Evolutionary conservation across 768 basidiomycete genomes (phyloP).

Genomic region (Gloeostereum incarnatum): DNA sequence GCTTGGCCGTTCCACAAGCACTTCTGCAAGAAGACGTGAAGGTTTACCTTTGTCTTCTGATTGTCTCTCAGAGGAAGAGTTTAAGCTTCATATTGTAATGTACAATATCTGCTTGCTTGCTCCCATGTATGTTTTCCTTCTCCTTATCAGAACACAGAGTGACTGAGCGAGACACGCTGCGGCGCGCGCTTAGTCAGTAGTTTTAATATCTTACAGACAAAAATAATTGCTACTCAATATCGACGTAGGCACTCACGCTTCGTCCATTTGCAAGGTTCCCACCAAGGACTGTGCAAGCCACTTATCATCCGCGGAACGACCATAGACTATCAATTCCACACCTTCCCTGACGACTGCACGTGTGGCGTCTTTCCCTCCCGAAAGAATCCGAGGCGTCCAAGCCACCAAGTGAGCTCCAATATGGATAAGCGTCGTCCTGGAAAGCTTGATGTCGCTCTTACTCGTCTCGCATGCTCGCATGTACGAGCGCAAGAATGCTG

Average conservation of each 20-base stretch:
- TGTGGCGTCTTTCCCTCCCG: constrained; percentile 39
- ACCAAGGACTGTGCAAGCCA: constrained; percentile 18
- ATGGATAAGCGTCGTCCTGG: constrained; percentile 30
- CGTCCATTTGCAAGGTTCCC: constrained; percentile 12
- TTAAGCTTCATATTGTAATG: no score
- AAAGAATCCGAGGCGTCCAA: constrained; percentile 37
- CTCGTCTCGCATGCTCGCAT: constrained; percentile 32
- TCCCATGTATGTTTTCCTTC: no score
- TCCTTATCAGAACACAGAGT: no score
- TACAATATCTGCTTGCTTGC: no score
- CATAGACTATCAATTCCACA: constrained; percentile 29
- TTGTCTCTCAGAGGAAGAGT: no score
- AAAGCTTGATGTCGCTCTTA: neutral
- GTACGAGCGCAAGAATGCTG: constrained; percentile 42
- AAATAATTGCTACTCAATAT: no score
- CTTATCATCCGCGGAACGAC: constrained; percentile 17
- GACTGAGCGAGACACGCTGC: no score
- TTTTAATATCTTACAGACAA: no score
- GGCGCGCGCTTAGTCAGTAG: no score
- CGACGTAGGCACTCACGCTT: no score
- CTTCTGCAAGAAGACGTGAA: no score
- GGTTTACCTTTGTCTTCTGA: no score
- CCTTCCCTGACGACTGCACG: constrained; percentile 43
- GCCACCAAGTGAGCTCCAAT: constrained; percentile 47
- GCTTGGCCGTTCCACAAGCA: constrained; percentile 14